Conservation (phyloP, 148 eudicot genomes). For the Camellia granthamiana region DNA sequence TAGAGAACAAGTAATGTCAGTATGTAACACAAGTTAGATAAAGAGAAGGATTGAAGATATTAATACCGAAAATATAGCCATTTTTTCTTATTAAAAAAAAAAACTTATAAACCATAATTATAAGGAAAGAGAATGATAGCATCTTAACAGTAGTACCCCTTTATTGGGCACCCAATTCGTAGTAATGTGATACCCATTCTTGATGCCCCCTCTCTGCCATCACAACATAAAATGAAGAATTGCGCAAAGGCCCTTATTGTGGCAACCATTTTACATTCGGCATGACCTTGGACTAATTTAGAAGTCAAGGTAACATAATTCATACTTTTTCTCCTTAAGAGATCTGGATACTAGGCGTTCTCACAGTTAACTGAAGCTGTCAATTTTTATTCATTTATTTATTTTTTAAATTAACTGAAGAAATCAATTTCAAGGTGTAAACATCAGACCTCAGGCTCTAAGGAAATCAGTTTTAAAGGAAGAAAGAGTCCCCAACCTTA, state of each 20-base stretch:
- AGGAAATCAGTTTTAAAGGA: background rate
- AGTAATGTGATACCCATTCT: background rate
- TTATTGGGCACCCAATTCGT: background rate
- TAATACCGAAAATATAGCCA: background rate
- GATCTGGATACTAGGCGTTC: background rate
- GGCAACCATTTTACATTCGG: background rate
- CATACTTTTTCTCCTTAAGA: background rate
- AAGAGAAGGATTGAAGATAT: background rate
- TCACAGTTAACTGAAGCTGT: background rate
- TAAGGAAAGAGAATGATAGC: background rate
- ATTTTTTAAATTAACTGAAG: too few species aligned
- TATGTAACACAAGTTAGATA: background rate
- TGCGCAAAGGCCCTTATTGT: background rate
- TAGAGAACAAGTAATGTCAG: background rate
- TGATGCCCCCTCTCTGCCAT: background rate
- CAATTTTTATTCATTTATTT: too few species aligned
- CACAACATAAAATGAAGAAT: background rate
- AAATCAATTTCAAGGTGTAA: background rate
- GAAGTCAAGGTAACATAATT: background rate
- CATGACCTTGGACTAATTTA: background rate
- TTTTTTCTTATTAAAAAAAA: background rate
- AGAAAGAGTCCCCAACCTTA: conserved; percentile 50
- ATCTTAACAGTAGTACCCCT: background rate
- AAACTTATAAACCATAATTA: background rate
- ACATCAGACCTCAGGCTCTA: background rate